A percentile compares a stretch with the other conserved stretches of the same genome.
Evolutionary conservation across 805 yeast genomes (phyloP).

Genomic region (Kodamaea sagamina): DNA sequence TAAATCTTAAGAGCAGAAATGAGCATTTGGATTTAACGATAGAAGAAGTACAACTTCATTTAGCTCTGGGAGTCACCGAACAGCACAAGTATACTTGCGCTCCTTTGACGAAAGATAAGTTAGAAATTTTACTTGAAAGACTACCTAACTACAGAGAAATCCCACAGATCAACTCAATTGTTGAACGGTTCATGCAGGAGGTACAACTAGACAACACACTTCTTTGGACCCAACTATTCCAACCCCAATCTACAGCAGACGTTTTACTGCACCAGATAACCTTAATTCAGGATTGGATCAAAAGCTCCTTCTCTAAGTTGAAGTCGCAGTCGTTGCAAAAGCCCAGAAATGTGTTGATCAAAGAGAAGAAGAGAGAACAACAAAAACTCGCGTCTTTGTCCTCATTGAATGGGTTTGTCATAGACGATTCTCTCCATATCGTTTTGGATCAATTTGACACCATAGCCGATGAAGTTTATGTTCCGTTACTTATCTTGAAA

Average conservation of each 20-base stretch:
- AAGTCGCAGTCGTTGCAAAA: constrained; percentile 32
- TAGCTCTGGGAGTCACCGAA: not conserved
- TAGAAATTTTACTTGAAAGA: constrained; percentile 14
- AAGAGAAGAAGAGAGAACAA: constrained; percentile 25
- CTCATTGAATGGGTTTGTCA: constrained; percentile 41
- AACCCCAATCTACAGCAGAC: constrained; percentile 37
- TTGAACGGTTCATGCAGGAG: constrained; percentile 9
- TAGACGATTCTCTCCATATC: constrained; percentile 30
- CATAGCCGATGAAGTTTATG: constrained; percentile 42
- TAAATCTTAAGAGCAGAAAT: not conserved
- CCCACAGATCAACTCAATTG: constrained; percentile 16
- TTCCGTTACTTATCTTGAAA: constrained; percentile 63
- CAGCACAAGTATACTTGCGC: not conserved
- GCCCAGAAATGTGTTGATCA: constrained; percentile 33
- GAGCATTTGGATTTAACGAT: not conserved
- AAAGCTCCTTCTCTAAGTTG: constrained; percentile 37
- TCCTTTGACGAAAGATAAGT: constrained; percentile 8
- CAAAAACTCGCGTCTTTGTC: constrained; percentile 15
- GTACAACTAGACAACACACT: not conserved
- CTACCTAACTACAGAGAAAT: constrained; percentile 15
- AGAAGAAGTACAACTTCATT: not conserved
- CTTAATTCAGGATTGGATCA: constrained; percentile 41
- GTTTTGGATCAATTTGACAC: constrained; percentile 24
- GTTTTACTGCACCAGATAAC: constrained; percentile 34
- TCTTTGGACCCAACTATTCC: constrained; percentile 50